Evolutionary conservation across 2,329 filamentous ascomycete genomes (phyloP).

Genomic region (Didymosphaeria variabile): DNA sequence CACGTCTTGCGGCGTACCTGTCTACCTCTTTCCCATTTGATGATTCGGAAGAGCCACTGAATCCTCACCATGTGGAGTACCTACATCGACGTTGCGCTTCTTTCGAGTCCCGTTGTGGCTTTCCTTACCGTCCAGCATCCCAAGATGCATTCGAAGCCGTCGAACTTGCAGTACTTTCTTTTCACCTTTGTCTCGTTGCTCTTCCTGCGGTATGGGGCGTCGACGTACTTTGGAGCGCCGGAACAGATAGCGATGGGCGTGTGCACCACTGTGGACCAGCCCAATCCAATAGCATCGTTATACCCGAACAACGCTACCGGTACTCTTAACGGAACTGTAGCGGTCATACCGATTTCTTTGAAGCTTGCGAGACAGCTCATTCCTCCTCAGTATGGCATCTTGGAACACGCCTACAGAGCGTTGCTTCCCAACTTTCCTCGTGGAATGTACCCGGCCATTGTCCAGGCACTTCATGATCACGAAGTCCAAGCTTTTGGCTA

Average conservation of each 20-base stretch:
- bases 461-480: slow-evolving; percentile 62
- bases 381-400: slow-evolving; percentile 60
- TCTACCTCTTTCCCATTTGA: slow-evolving; percentile 13
- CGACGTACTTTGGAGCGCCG: slow-evolving; percentile 22
- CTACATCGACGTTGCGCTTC: slow-evolving; percentile 41
- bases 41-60: background rate
- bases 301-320: slow-evolving; percentile 62
- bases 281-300: slow-evolving; percentile 60
- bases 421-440: slow-evolving; percentile 60
- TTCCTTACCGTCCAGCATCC: slow-evolving; percentile 34
- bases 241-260: slow-evolving; percentile 11
- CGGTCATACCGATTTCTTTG: slow-evolving; percentile 62
- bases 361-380: slow-evolving; percentile 58
- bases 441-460: slow-evolving; percentile 63
- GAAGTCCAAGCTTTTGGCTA: slow-evolving; percentile 58
- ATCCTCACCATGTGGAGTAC: slow-evolving; percentile 34
- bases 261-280: slow-evolving; percentile 43
- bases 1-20: slow-evolving; percentile 5
- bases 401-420: slow-evolving; percentile 58
- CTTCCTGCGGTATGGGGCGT: slow-evolving; percentile 33
- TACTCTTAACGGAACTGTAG: slow-evolving; percentile 63
- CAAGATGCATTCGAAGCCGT: slow-evolving; percentile 34
- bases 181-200: slow-evolving; percentile 39
- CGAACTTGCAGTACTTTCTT: slow-evolving; percentile 37
- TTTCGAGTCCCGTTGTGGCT: slow-evolving; percentile 44